A percentile compares a stretch with the other conserved stretches of the same genome.
Conservation (phyloP, 2,329 filamentous ascomycete genomes). For the Hymenoscyphus repandus region DNA sequence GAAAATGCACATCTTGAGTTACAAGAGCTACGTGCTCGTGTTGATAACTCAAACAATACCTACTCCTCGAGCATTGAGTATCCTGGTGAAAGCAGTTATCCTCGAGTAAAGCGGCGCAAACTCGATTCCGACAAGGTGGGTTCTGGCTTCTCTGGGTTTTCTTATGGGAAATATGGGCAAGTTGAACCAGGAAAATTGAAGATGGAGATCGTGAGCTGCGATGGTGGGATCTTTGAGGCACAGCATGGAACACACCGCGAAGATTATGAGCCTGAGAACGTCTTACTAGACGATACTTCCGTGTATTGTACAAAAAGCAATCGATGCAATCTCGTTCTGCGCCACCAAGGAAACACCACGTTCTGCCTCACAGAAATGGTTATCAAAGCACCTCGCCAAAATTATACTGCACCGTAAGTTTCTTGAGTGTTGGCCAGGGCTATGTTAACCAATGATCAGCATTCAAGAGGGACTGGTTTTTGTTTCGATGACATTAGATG, state of each 20-base stretch:
- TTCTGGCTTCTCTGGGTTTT: constrained; percentile 50
- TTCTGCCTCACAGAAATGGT: constrained; percentile 83
- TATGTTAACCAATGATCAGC: constrained; percentile 38
- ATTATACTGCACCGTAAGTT: constrained; percentile 82
- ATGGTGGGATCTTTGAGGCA: constrained; percentile 68
- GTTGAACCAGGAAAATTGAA: constrained; percentile 74
- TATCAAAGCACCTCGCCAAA: constrained; percentile 75
- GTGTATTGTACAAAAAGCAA: constrained; percentile 90
- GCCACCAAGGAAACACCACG: constrained; percentile 72
- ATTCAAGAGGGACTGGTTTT: constrained; percentile 92
- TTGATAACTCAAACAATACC: constrained; percentile 23
- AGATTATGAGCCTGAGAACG: constrained; percentile 67
- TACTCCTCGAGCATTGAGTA: constrained; percentile 17
- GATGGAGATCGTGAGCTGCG: constrained; percentile 87
- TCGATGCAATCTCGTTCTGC: constrained; percentile 79
- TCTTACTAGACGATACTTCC: constrained; percentile 73
- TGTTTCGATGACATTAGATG: constrained; percentile 77
- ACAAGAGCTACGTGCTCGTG: constrained; percentile 22
- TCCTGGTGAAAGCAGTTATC: constrained; percentile 37
- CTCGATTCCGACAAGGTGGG: constrained; percentile 57
- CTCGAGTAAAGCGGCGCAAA: constrained; percentile 63
- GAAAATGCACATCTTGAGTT: constrained; percentile 25
- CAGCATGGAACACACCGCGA: constrained; percentile 38
- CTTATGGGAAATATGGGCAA: constrained; percentile 83
- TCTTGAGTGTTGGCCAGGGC: neutral